Evolutionary conservation across 495 filamentous ascomycete species (phyloP), one percentile per base, ranked within the genome.

Genomic region (Penicillium samsonianum): DNA sequence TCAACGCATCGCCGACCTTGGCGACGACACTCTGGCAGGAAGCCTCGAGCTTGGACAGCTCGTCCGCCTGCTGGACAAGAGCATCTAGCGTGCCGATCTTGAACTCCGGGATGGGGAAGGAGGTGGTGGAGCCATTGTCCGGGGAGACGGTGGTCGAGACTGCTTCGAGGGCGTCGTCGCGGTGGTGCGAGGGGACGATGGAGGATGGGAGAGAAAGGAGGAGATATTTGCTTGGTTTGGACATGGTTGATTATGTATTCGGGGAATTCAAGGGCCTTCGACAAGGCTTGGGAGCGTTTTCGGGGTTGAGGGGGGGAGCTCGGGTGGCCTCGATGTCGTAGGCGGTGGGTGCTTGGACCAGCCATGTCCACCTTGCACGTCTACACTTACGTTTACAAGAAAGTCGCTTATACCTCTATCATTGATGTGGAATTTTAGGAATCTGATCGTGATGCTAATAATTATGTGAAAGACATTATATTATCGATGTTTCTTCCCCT

Each of bases 1-100:
- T 82, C 74, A 98, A 72, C 45, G 90, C 89, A 67, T 98, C 94
- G 56, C 85, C 86, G 38, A 98, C 89, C 74, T 97, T 97, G 45
- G 78, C 80, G 40, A 96, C 92, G 10, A 96, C 90, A 43, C 79
- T 84, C 74, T 92, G 88, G 64, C 91, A 96, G 30, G 82, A 81
- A 12, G 76, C 65, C 57, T 91, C 88, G 28, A 98, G 84, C 83
- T 98, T 98, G 33, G 87, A 82, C 41, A 98, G 78, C 66, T 96
- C 93, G 69, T 98, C 94, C 37, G 94, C 94, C 69, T 98, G 93
- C 75, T 95, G 90, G 25, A 98, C 91, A n/a, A 98, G 78, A 41
- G 89, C 90, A 73, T 98, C 94, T 47, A 98, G 81, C 1, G 94
- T 96, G 50, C 94, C 94, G 72, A 98, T 96, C 77, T 98, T 98